These are phyloP conservation scores for Cercospora sesami DNA, from an alignment of 2,329 filamentous ascomycete genomes.

Conservation along the genomic window DNA sequence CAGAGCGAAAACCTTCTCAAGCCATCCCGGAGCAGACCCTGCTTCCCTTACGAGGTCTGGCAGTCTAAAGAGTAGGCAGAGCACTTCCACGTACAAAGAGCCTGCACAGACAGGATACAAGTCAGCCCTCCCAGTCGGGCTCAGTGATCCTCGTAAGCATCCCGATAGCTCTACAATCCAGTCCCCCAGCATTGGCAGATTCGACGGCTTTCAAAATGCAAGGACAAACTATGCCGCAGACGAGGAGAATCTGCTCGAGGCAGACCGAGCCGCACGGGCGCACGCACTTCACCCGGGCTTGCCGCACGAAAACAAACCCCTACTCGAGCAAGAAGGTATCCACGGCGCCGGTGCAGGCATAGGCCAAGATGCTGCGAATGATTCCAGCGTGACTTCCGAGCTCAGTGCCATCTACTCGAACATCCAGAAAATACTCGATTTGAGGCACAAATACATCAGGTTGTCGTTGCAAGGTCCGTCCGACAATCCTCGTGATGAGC, in stretches of 20 bases:
- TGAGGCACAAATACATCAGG: constrained; percentile 83
- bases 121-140: constrained; percentile 40
- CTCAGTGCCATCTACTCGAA: constrained; percentile 83
- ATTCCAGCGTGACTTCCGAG: constrained; percentile 80
- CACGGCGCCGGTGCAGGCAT: constrained; percentile 60
- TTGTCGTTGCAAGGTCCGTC: constrained; percentile 77
- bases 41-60: constrained; percentile 42
- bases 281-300: constrained; percentile 54
- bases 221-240: constrained; percentile 15
- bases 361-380: constrained; percentile 66
- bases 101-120: constrained; percentile 28
- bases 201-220: constrained; percentile 29
- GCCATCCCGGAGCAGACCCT: constrained; percentile 42
- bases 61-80: constrained; percentile 47
- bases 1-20: constrained; percentile 48
- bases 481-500: constrained; percentile 85
- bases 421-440: constrained; percentile 83
- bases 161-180: constrained; percentile 35
- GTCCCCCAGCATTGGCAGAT: constrained; percentile 35
- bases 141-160: constrained; percentile 38
- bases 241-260: constrained; percentile 43
- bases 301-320: constrained; percentile 58
- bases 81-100: constrained; percentile 27
- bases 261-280: constrained; percentile 51
- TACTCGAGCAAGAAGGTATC: constrained; percentile 56